Conservation (phyloP, 163 green algal species). For the Volvox carteri region DNA sequence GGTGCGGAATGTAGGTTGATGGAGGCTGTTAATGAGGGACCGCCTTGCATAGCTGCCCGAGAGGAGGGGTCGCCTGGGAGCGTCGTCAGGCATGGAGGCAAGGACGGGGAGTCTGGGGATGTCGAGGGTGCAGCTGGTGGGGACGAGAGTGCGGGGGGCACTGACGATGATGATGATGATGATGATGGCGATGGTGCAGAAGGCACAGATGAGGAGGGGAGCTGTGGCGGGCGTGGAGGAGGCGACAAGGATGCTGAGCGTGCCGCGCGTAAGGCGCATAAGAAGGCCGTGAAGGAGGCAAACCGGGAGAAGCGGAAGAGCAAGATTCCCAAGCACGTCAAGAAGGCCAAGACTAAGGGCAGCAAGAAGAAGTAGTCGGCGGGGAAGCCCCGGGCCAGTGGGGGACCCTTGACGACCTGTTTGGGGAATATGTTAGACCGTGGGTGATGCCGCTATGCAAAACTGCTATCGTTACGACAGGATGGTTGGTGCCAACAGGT, state of each 20-base stretch:
- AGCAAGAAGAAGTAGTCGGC: constrained; percentile 67
- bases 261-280: constrained; percentile 84
- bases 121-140: background rate
- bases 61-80: background rate
- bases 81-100: no score
- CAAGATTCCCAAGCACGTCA: constrained; percentile 94
- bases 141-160: background rate
- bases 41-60: background rate
- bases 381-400: no score
- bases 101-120: constrained; percentile 11
- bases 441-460: no score
- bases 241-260: constrained; percentile 74
- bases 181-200: background rate
- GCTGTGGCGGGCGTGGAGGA: background rate
- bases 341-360: constrained; percentile 67
- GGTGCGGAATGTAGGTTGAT: no score
- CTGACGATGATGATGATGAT: background rate
- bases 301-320: constrained; percentile 89
- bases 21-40: constrained; percentile 44
- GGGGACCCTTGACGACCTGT: no score
- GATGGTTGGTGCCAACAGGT: no score
- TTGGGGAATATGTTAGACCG: no score
- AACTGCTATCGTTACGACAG: no score
- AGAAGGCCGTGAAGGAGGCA: constrained; percentile 90
- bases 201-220: no score